These are phyloP conservation scores for Malania oleifera DNA, from an alignment of 164 flowering plant genomes.

Conservation along the genomic window DNA sequence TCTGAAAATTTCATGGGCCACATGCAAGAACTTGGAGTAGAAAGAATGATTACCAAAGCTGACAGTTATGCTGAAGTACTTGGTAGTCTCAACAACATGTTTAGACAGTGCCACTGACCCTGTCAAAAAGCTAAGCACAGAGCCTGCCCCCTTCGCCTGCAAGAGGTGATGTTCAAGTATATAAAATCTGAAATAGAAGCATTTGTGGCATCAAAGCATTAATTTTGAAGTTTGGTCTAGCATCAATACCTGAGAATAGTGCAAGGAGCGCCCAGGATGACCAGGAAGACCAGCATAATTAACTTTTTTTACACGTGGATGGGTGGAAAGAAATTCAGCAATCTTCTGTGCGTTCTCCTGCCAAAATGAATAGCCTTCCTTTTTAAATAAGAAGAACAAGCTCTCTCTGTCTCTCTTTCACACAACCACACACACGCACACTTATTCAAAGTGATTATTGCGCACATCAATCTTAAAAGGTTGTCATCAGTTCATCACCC, in stretches of 20 bases:
- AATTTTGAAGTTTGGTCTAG: not conserved
- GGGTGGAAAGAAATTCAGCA: slow-evolving; percentile 80
- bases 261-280: slow-evolving; percentile 88
- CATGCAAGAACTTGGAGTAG: not conserved
- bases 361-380: slow-evolving; percentile 4
- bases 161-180: slow-evolving; percentile 1
- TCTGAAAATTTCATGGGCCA: not conserved
- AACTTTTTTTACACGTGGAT: slow-evolving; percentile 80
- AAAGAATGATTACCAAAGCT: slow-evolving; percentile 72
- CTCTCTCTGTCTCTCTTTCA: no score
- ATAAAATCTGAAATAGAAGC: not conserved
- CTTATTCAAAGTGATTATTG: no score
- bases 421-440: no score
- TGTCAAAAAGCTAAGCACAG: slow-evolving; percentile 90
- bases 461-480: no score
- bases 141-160: slow-evolving; percentile 96
- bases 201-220: not conserved
- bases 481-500: no score
- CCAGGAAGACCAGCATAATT: slow-evolving; percentile 89
- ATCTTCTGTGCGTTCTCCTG: slow-evolving; percentile 95
- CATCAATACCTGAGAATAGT: slow-evolving; percentile 72
- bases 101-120: slow-evolving; percentile 88
- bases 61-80: slow-evolving; percentile 91
- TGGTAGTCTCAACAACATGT: slow-evolving; percentile 76
- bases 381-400: not conserved